These are phyloP conservation scores for Selaginella tamariscina DNA, from an alignment of 75 land plant species.

Conservation along the genomic window DNA sequence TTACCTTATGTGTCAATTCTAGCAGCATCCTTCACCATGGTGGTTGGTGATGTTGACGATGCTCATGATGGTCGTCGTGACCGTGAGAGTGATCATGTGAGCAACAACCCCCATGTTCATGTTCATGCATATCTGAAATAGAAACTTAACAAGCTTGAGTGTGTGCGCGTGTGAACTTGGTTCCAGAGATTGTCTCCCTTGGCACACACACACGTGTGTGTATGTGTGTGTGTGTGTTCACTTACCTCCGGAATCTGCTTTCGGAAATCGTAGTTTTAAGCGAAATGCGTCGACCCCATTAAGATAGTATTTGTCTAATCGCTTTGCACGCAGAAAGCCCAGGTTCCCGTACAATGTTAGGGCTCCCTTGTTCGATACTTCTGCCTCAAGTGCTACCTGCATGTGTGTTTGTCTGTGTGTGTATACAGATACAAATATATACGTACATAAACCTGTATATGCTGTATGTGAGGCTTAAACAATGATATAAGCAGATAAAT, in stretches of 20 bases:
- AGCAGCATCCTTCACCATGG: not conserved
- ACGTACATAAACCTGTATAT: not conserved
- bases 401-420: not conserved
- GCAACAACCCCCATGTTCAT: not conserved
- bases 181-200: not conserved
- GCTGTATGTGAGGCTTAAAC: not conserved
- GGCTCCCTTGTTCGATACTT: constrained; percentile 96
- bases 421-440: not conserved
- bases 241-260: constrained; percentile 17
- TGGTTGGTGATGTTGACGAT: too few species aligned
- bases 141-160: too few species aligned
- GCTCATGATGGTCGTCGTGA: not conserved
- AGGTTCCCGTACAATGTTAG: constrained; percentile 89
- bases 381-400: constrained; percentile 95
- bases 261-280: constrained; percentile 70
- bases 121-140: not conserved
- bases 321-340: constrained; percentile 86
- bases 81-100: not conserved
- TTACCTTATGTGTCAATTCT: too few species aligned
- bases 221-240: not conserved
- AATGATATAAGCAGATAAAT: not conserved
- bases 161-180: not conserved
- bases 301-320: constrained; percentile 78
- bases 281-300: constrained; percentile 97
- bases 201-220: not conserved